Conservation (phyloP, 331 rosid genomes). For the Stylosanthes scabra region DNA sequence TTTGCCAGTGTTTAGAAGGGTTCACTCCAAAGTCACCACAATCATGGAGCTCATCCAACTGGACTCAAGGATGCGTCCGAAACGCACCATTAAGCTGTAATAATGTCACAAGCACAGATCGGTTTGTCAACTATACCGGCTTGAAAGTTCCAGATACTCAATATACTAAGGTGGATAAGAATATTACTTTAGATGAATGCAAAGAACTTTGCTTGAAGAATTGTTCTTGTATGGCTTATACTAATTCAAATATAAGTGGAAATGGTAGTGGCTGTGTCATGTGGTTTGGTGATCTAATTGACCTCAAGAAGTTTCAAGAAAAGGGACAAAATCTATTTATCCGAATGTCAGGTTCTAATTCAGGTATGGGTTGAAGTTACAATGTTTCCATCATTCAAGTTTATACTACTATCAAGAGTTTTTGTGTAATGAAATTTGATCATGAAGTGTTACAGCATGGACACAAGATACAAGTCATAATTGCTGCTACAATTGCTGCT, state of each 20-base stretch:
- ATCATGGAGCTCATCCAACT: not conserved
- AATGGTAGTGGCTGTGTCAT: conserved; percentile 35
- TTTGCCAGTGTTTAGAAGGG: not conserved
- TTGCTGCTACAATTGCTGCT: conserved; percentile 13
- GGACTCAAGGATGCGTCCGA: conserved; percentile 22
- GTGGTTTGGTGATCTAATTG: conserved; percentile 17
- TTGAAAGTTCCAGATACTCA: conserved; percentile 37
- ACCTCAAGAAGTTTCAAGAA: not conserved
- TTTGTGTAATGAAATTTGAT: too few relatives aligned
- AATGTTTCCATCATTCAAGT: too few relatives aligned
- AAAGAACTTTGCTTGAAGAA: not conserved
- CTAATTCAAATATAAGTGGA: conserved; percentile 11
- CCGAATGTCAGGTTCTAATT: not conserved
- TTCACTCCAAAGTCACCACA: not conserved
- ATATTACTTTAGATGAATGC: not conserved
- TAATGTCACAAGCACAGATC: not conserved
- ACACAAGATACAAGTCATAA: not conserved
- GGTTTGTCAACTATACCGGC: conserved; percentile 4
- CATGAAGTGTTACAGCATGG: not conserved
- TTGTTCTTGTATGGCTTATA: not conserved
- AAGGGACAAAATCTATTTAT: conserved; percentile 1
- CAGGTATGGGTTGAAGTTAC: not conserved
- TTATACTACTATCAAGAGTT: too few relatives aligned
- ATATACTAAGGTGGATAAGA: conserved; percentile 1
- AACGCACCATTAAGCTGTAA: conserved; percentile 26